Evolutionary conservation across 176 grass and related monocot species (phyloP).

Genomic region (Bromus sterilis): DNA sequence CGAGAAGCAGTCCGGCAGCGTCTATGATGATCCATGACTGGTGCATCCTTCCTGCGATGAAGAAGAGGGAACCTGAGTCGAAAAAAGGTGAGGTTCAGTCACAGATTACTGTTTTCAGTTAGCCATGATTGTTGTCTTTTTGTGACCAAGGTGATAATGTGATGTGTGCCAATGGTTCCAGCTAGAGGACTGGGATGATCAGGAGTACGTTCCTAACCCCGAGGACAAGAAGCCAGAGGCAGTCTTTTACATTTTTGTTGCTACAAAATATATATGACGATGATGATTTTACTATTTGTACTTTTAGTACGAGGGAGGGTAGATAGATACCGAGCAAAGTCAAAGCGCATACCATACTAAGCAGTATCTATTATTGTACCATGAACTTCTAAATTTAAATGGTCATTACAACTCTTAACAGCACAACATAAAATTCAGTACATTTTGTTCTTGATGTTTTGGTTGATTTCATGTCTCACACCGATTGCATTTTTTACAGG

Average conservation of each 20-base stretch:
- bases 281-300: too few relatives aligned
- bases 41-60: constrained; percentile 55
- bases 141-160: neutral
- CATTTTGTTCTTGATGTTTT: neutral
- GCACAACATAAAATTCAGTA: neutral
- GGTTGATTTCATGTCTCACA: neutral
- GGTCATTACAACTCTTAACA: neutral
- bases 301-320: neutral
- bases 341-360: too few relatives aligned
- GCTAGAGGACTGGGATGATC: constrained; percentile 69
- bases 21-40: constrained; percentile 62
- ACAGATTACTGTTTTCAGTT: neutral
- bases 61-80: constrained; percentile 61
- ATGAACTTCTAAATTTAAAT: too few relatives aligned
- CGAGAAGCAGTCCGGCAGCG: constrained; percentile 41
- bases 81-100: constrained; percentile 42
- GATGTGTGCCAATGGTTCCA: constrained; percentile 14
- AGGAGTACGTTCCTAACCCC: constrained; percentile 53
- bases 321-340: neutral
- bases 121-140: neutral
- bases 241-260: neutral
- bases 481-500: constrained; percentile 32
- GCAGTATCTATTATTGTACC: too few relatives aligned
- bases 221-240: constrained; percentile 72
- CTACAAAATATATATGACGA: neutral